These are phyloP conservation scores for Dactylellina drechsleri DNA, from an alignment of 2,329 filamentous ascomycete genomes.

Conservation along the genomic window DNA sequence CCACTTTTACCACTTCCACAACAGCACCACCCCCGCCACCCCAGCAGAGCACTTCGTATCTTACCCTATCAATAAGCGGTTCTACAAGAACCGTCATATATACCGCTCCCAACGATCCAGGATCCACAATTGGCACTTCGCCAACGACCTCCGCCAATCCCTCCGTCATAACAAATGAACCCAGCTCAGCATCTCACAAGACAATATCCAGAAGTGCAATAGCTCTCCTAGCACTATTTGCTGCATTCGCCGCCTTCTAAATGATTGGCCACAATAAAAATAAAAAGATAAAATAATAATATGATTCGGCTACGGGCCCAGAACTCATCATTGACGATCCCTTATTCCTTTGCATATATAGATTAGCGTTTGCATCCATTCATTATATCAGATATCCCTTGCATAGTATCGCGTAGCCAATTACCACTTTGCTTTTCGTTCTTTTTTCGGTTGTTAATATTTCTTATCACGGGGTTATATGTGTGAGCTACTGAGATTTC, in stretches of 20 bases:
- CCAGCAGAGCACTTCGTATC: constrained; percentile 38
- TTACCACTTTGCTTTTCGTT: constrained; percentile 32
- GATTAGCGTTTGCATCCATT: not conserved
- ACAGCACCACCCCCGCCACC: constrained; percentile 14
- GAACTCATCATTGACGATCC: not conserved
- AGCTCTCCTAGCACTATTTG: constrained; percentile 17
- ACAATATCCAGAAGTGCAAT: constrained; percentile 8
- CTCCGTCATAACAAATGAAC: constrained; percentile 38
- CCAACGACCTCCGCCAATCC: constrained; percentile 19
- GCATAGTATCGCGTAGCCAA: constrained; percentile 32
- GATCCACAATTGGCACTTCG: constrained; percentile 15
- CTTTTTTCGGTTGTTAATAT: constrained; percentile 1
- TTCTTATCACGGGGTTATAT: not conserved
- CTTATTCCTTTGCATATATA: not conserved
- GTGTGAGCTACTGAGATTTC: not conserved
- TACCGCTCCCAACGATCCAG: constrained; percentile 39
- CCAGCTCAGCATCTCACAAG: constrained; percentile 21
- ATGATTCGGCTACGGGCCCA: too few species aligned
- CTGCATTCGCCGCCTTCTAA: constrained; percentile 24
- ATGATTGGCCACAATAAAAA: not conserved
- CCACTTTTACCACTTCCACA: constrained; percentile 24
- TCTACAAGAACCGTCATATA: constrained; percentile 40
- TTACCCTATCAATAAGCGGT: constrained; percentile 36
- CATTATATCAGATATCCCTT: constrained; percentile 30
- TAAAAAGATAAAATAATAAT: too few species aligned